Conservation (phyloP, 768 basidiomycete species). For the Chiua virens region DNA sequence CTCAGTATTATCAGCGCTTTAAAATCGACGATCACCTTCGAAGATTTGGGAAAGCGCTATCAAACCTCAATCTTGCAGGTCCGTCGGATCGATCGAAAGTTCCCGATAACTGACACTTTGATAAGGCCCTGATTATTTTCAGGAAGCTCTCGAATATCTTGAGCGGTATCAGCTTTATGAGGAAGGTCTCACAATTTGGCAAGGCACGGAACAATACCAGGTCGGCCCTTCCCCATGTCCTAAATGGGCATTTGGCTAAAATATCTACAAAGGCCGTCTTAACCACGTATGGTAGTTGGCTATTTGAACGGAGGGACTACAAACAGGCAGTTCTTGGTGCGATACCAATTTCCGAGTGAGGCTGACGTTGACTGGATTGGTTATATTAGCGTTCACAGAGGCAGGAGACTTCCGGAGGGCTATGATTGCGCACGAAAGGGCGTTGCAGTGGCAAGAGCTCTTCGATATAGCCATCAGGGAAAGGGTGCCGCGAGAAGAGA, state of each 20-base stretch:
- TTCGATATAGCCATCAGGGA: constrained; percentile 73
- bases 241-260: constrained; percentile 6
- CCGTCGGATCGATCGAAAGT: constrained; percentile 5
- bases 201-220: constrained; percentile 57
- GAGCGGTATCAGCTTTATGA: constrained; percentile 77
- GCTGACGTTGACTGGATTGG: constrained; percentile 4
- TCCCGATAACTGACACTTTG: constrained; percentile 4
- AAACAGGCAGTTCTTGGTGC: constrained; percentile 79
- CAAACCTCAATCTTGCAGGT: constrained; percentile 76
- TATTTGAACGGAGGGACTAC: constrained; percentile 85
- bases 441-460: constrained; percentile 87
- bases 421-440: constrained; percentile 85
- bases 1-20: constrained; percentile 82
- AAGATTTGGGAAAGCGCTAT: constrained; percentile 70
- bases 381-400: constrained; percentile 65
- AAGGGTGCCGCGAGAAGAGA: constrained; percentile 50
- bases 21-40: constrained; percentile 91
- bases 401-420: constrained; percentile 67
- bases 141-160: constrained; percentile 78
- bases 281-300: constrained; percentile 79
- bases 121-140: constrained; percentile 67
- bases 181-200: constrained; percentile 74
- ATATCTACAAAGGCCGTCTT: constrained; percentile 53
- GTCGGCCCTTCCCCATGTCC: constrained; percentile 38
- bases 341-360: constrained; percentile 8